Evolutionary conservation across 208 protist genomes (phyloP), one percentile per base, ranked within the genome.

Genomic region (Trypanosoma mega): DNA sequence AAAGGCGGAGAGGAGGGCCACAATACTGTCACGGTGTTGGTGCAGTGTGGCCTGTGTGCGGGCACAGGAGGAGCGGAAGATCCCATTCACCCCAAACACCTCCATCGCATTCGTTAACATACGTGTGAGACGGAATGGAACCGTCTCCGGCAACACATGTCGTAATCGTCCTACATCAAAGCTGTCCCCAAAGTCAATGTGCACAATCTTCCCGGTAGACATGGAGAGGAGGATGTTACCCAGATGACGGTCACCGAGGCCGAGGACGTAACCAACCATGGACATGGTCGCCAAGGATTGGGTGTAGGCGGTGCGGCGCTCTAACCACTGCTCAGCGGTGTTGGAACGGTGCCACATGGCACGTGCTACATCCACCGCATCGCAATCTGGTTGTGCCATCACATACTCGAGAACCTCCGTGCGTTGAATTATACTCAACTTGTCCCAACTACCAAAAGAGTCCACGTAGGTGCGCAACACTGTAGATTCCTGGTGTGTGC

Each of bases 131-230:
- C 99, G 89, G 87, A 99, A 99, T 18, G 99, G 99, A 21, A 99
- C 83, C 21, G 94, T 98, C 82, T 99, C 99, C 2, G 99, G 98
- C 53, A 98, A 98, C 50, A 99, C 97, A 44, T 99, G 96, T 16
- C 99, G 79, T 46, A 97, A 70, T 69, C 99, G 97, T 2, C 98
- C 98, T 0, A 99, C 97, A 72, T 99, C 99, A 72, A 99, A 99
- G 77, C 98, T 99, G 78, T 99, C 99, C 36, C 98, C 99, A 85
- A 99, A 99, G 85, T 99, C 99, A 74, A 99, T 99, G 84, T 99
- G 99, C 23, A 99, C 82, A 65, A 99, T 90, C 64, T 99, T 98
- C 41, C 98, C 98, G 5, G 97, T 98, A 23, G 87, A 80, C 66
- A 98, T 96, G 59, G 99, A 93, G 12, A 99, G 86, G 80, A 99